phyloP scores from a whole-genome alignment of 208 protist species.

The Phytomonas sp. region DNA sequence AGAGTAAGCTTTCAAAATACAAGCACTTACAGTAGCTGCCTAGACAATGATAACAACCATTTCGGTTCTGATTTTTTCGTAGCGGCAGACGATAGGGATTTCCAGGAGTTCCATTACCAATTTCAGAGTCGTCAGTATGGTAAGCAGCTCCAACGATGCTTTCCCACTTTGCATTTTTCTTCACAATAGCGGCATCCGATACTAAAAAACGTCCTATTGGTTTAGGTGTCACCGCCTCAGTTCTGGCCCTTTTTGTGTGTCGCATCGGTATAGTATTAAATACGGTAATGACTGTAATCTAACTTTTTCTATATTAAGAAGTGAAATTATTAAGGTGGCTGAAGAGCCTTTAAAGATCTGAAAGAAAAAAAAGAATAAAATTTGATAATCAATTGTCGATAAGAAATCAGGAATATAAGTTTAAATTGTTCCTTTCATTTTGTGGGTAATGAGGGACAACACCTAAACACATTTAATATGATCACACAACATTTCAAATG shows the following conservation, averaged over 20 bases:
- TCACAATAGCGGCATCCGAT: slow-evolving; percentile 18
- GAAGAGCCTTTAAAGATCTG: slow-evolving; percentile 25
- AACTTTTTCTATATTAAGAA: slow-evolving; percentile 9
- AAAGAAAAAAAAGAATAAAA: slow-evolving; percentile 16
- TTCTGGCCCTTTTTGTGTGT: slow-evolving; percentile 13
- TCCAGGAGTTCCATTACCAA: slow-evolving; percentile 37
- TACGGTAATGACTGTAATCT: slow-evolving; percentile 8
- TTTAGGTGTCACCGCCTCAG: slow-evolving; percentile 1
- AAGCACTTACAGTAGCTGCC: slow-evolving; percentile 38
- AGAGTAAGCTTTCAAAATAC: slow-evolving; percentile 36
- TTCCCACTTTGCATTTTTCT: slow-evolving; percentile 15
- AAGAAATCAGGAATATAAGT: not conserved
- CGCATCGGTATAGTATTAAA: not conserved
- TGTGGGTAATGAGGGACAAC: not conserved
- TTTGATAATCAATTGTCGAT: not conserved
- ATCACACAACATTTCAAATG: not conserved
- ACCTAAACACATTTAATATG: slow-evolving; percentile 2
- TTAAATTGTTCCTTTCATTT: not conserved
- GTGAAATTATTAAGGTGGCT: slow-evolving; percentile 18
- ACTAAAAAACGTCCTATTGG: slow-evolving; percentile 32
- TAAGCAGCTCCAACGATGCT: slow-evolving; percentile 11
- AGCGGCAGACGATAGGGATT: slow-evolving; percentile 51
- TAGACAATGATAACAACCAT: slow-evolving; percentile 58
- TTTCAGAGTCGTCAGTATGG: slow-evolving; percentile 14
- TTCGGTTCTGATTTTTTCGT: slow-evolving; percentile 34